Conservation (phyloP, 441 rosid species). For the Pelargonium myrrhifolium region DNA sequence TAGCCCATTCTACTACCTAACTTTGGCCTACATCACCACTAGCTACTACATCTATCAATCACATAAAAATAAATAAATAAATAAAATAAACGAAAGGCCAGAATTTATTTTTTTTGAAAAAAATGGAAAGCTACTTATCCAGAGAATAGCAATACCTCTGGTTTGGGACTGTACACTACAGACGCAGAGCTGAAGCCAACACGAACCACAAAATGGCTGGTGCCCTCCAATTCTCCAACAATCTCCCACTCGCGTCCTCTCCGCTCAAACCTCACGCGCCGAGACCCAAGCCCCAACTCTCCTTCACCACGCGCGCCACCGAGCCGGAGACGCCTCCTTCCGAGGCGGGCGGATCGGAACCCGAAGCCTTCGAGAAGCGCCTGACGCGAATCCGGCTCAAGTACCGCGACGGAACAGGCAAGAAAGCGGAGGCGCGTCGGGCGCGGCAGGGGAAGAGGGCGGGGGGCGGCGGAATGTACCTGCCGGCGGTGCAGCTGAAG, state of each 20-base stretch:
- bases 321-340: conserved; percentile 24
- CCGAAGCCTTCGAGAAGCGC: conserved; percentile 58
- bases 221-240: conserved; percentile 30
- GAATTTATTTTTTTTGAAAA: too few relatives aligned
- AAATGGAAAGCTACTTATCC: too few relatives aligned
- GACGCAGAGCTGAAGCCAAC: too few relatives aligned
- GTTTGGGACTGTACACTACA: too few relatives aligned
- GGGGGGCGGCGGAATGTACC: conserved; percentile 28
- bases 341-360: conserved; percentile 19
- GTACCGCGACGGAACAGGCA: conserved; percentile 68
- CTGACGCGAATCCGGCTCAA: conserved; percentile 55
- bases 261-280: conserved; percentile 4
- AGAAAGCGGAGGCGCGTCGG: conserved; percentile 51
- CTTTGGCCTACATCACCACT: too few relatives aligned
- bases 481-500: conserved; percentile 66
- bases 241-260: conserved; percentile 23
- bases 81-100: too few relatives aligned
- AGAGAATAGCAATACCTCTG: too few relatives aligned
- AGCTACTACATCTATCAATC: too few relatives aligned
- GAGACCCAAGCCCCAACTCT: conserved; percentile 31
- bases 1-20: too few relatives aligned
- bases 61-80: too few relatives aligned
- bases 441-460: conserved; percentile 23
- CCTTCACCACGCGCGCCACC: conserved; percentile 17
- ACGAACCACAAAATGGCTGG: conserved; percentile 31